Base-by-base conservation (phyloP, 805 yeast genomes). In the Debaryomyces hansenii region DNA sequence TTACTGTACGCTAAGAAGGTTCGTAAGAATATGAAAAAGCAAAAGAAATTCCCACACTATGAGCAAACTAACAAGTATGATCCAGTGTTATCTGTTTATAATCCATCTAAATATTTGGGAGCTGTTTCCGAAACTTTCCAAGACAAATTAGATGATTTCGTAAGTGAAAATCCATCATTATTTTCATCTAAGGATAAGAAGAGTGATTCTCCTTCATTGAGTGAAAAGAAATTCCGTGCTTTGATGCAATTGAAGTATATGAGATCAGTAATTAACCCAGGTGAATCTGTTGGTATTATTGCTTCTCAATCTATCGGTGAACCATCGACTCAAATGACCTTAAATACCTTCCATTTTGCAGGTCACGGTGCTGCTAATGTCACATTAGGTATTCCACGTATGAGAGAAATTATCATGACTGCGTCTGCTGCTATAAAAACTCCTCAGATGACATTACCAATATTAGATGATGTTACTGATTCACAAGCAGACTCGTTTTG, bases 291-390 rank as follows among this genome's bases (percentile, higher is more conserved):
- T 45, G 99, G 99, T 72, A 91, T 94, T 62, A 85, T 95, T 72
- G 99, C 99, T 6, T 87, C 97, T 18, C 98, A 94, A 72, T 90
- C 97, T 45, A 85, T 94, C 66, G 99, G 99, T 72, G 99, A 94
- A 71, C 99, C 99, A 42, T 90, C 97, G 4, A 94, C 99, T 3
- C 99, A 94, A 75, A 94, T 94, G 99, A 94, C 99, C 14, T 80
- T 89, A 61, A 89, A 89, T 68, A 89, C 96, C 40, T 89, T 89
- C 89, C 96, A 94, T 77, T 94, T 94, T 63, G 99, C 99, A 59
- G 99, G 99, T 67, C 99, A 95, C 74, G 99, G 99, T 83, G 99
- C 99, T 48, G 99, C 99, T 39, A 94, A 94, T 71, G 99, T 94
- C 54, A 94, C 99, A 0, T 79, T 94, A 60, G 99, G 99, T 87